Evolutionary conservation across 2,329 filamentous ascomycete genomes (phyloP).

Genomic region (Scleromitrula shiraiana): DNA sequence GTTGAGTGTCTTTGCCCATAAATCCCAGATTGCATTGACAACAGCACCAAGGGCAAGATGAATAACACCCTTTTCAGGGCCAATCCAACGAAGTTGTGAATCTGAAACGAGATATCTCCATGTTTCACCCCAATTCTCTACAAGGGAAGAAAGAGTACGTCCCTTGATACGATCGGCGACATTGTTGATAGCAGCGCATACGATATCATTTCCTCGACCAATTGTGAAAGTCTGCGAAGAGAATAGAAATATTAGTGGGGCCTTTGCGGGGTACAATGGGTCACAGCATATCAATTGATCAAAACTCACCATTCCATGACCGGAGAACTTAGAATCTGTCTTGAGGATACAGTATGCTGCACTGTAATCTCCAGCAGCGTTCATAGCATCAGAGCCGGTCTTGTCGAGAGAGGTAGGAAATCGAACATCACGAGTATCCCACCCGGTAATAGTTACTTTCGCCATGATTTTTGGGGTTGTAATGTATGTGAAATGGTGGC

Average conservation of each 20-base stretch:
- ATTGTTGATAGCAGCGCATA: slow-evolving; percentile 75
- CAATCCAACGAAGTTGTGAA: slow-evolving; percentile 87
- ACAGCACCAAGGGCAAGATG: slow-evolving; percentile 85
- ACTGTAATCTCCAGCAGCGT: slow-evolving; percentile 86
- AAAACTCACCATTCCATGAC: slow-evolving; percentile 74
- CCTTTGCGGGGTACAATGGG: background rate
- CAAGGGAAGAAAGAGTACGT: slow-evolving; percentile 68
- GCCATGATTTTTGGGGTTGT: slow-evolving; percentile 31
- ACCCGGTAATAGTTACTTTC: slow-evolving; percentile 65
- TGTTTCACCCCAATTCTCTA: slow-evolving; percentile 75
- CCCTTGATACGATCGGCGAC: slow-evolving; percentile 69
- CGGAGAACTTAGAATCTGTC: slow-evolving; percentile 63
- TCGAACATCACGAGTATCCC: slow-evolving; percentile 64
- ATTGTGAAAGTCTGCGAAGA: slow-evolving; percentile 66
- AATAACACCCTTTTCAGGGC: slow-evolving; percentile 88
- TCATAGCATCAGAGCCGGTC: slow-evolving; percentile 97
- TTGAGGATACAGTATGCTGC: slow-evolving; percentile 88
- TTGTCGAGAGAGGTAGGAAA: slow-evolving; percentile 91
- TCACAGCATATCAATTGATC: background rate
- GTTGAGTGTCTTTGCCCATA: slow-evolving; percentile 80
- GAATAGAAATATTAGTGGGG: slow-evolving; percentile 6
- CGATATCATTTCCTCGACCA: slow-evolving; percentile 84
- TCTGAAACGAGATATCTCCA: slow-evolving; percentile 91
- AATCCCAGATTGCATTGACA: slow-evolving; percentile 87
- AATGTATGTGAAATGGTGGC: too few species aligned